Conservation (phyloP, 257 asterid genomes). For the Primulina tabacum region DNA sequence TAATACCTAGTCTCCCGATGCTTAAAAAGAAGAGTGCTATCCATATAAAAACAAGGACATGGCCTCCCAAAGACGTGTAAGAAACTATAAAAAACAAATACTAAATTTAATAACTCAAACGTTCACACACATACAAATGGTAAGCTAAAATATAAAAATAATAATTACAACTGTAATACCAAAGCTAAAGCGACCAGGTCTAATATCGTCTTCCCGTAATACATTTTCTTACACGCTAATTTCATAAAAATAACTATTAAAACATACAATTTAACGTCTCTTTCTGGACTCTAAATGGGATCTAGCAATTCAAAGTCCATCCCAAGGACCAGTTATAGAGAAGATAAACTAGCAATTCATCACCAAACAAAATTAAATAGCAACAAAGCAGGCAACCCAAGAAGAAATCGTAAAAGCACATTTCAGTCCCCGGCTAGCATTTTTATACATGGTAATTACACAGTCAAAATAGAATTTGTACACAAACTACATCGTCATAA, state of each 20-base stretch:
- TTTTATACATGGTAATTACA: neutral
- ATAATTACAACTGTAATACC: slow-evolving; percentile 46
- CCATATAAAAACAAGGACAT: slow-evolving; percentile 32
- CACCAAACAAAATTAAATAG: neutral
- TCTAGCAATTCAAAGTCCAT: neutral
- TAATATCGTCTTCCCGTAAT: neutral
- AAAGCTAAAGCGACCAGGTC: slow-evolving; percentile 30
- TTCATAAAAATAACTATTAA: neutral
- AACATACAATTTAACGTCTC: neutral
- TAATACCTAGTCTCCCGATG: slow-evolving; percentile 23
- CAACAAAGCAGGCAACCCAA: neutral
- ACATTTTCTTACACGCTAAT: neutral
- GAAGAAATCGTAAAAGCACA: neutral
- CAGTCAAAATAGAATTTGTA: neutral
- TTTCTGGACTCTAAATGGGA: slow-evolving; percentile 12
- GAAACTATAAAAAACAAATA: slow-evolving; percentile 45
- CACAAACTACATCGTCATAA: neutral
- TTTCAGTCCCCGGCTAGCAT: neutral
- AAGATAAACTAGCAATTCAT: neutral
- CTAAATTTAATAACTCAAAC: slow-evolving; percentile 6
- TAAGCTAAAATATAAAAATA: slow-evolving; percentile 20
- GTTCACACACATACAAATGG: slow-evolving; percentile 22
- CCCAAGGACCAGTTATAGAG: neutral
- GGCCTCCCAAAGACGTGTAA: slow-evolving; percentile 58
- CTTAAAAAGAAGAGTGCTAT: slow-evolving; percentile 14